Base-by-base conservation (phyloP, 2,329 filamentous ascomycete species). In the Ascochyta fabae region DNA sequence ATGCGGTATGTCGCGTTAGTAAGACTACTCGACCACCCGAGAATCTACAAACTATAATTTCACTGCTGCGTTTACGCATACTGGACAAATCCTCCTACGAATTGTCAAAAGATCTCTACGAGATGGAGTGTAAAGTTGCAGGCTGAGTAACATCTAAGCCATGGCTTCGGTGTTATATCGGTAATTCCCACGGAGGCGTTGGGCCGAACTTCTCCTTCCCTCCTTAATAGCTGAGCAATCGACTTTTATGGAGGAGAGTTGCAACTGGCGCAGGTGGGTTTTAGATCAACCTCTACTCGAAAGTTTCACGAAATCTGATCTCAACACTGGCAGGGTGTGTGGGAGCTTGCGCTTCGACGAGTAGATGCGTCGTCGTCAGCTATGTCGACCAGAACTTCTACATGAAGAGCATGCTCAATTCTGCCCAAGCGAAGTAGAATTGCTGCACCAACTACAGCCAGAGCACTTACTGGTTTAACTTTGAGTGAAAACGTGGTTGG, bases 381-480 rank as follows among this genome's bases (percentile, higher is more conserved):
- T 53, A 53, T 22, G 42, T 53, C 13, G 36, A 35, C 23, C 16
- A 19, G n/a, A 43, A 53, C 15, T 53, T 42, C 12, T 53, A 53
- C 22, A 15, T 53, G 49, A 47, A 53, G 31, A 15, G 13, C 2
- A 38, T 16, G 1, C 35, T 47, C 4, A 19, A 8, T 3, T 13
- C 42, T n/a, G 22, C 7, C 10, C 27, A 29, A 10, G 7, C 27
- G 2, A 29, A 29, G 27, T 29, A 29, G 9, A 3, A 3, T 29
- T 9, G 2, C 9, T 29, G 27, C 9, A 29, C 12, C 27, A 10
- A 29, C 7, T 29, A 10, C 9, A 29, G 27, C 27, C 3, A 42
- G 6, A 15, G 5, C n/a, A 9, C 10, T n/a, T 23, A 8, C 19
- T 41, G 26, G 26, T 13, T 23, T n/a, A 13, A 9, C 22, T 3